Evolutionary conservation across 345 rosid species (phyloP), one percentile per base, ranked within the genome.

Genomic region (Physaria fendleri): DNA sequence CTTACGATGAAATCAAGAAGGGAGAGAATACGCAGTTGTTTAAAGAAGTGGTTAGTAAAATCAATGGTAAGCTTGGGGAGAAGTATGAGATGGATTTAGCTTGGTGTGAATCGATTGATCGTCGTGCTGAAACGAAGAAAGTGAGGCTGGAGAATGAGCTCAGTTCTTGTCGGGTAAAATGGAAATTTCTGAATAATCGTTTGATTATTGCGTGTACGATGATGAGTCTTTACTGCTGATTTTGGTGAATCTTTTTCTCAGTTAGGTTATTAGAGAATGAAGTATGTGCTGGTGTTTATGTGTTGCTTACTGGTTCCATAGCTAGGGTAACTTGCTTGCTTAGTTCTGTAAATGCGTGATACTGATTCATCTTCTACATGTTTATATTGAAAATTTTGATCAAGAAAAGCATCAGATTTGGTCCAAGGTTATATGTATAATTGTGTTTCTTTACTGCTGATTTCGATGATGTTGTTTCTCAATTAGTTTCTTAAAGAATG

Each of bases 91-190:
- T 76, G 87, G 96, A 94, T 54, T 28, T 41, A 3, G 65, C 70
- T 4, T 94, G 99, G 99, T 94, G 93, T 46, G 84, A 84, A 12
- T 14, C 61, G 20, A 78, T 87, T n/a, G 95, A 90, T 52, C 83
- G 95, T 48, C 82, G 87, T 56, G 85, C 93, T 4, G 93, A 87
- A 27, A 95, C 79, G 73, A 83, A 83, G 74, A 94, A 81, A 77
- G 87, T 78, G 59, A 94, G 76, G 74, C 87, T 94, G 5, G 97
- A 94, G 71, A 90, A 74, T 49, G 97, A 94, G 68, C 97, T 90
- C 40, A 87, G 84, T 78, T 90, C 99, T 15, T 94, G 87, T 59
- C 78, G 95, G 77, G 99, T 94, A 81, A 62, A 12, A 8, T 2
- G 44, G 54, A n/a, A n/a, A 18, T 46, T 52, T 2, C 38, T 38